Evolutionary conservation across 148 eudicot species (phyloP).

Genomic region (Silene uniflora): DNA sequence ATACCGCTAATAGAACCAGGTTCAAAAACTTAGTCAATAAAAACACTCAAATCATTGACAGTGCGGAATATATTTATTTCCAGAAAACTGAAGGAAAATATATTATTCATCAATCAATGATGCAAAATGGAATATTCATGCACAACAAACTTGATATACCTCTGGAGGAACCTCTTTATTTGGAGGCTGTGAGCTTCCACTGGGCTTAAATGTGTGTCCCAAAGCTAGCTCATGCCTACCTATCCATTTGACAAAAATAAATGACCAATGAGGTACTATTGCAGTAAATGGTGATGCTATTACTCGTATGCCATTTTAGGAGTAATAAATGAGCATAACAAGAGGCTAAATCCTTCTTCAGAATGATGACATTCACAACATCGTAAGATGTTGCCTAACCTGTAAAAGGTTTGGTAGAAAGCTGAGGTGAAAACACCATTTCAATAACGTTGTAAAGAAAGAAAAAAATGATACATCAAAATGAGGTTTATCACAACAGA

Average conservation of each 20-base stretch:
- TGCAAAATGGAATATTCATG: slow-evolving; percentile 10
- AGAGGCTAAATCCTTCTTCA: not conserved
- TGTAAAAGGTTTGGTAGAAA: slow-evolving; percentile 15
- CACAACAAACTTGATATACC: slow-evolving; percentile 34
- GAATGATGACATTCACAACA: not conserved
- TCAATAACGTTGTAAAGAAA: not conserved
- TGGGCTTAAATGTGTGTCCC: slow-evolving; percentile 66
- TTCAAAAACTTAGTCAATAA: not conserved
- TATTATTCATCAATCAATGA: not conserved
- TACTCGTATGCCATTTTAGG: not conserved
- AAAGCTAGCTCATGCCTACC: slow-evolving; percentile 77
- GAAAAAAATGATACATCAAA: not conserved
- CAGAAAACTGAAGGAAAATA: not conserved
- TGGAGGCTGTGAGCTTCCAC: slow-evolving; percentile 53
- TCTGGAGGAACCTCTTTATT: slow-evolving; percentile 74
- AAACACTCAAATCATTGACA: not conserved
- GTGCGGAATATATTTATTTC: not conserved
- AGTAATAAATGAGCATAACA: slow-evolving; percentile 6
- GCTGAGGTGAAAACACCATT: not conserved
- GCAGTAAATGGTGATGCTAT: not conserved
- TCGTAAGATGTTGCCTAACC: not conserved
- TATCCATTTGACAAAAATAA: slow-evolving; percentile 22
- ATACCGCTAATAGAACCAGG: not conserved
- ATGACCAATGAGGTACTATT: not conserved
- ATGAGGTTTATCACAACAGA: not conserved